Evolutionary conservation across 2,329 filamentous ascomycete species (phyloP).

Genomic region (Juglanconis juglandina): DNA sequence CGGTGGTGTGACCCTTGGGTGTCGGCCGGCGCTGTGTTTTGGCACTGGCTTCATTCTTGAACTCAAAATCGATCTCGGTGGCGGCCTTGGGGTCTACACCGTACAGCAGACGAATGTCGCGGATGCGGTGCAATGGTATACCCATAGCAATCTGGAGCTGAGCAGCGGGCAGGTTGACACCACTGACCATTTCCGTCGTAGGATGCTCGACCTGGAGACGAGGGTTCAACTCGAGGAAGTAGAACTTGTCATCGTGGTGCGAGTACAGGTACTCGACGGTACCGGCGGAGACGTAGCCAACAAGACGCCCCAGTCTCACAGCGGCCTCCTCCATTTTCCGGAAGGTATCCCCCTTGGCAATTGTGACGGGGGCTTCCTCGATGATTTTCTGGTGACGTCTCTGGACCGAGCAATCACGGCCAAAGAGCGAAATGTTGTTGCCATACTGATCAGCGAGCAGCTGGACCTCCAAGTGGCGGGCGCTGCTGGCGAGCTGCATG

Average conservation of each 20-base stretch:
- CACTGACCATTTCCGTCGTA: slow-evolving; percentile 98
- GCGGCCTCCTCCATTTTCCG: slow-evolving; percentile 95
- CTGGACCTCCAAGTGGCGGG: slow-evolving; percentile 95
- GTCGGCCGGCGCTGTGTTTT: slow-evolving; percentile 84
- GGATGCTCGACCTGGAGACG: slow-evolving; percentile 99
- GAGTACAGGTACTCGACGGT: slow-evolving; percentile 99
- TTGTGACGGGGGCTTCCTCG: slow-evolving; percentile 95
- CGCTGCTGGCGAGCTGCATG: slow-evolving; percentile 98
- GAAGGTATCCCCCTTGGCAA: slow-evolving; percentile 86
- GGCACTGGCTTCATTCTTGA: slow-evolving; percentile 78
- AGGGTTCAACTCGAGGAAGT: slow-evolving; percentile 97
- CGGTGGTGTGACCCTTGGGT: slow-evolving; percentile 95
- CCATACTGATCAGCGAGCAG: slow-evolving; percentile 97
- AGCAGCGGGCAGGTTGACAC: slow-evolving; percentile 93
- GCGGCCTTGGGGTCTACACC: slow-evolving; percentile 86
- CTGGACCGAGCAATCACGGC: slow-evolving; percentile 97
- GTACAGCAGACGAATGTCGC: slow-evolving; percentile 93
- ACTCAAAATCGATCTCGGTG: slow-evolving; percentile 93
- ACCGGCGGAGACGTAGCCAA: slow-evolving; percentile 97
- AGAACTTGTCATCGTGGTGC: slow-evolving; percentile 96
- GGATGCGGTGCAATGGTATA: slow-evolving; percentile 89
- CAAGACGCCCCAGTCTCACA: slow-evolving; percentile 86
- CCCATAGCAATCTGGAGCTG: slow-evolving; percentile 99
- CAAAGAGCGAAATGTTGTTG: slow-evolving; percentile 98
- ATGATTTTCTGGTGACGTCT: slow-evolving; percentile 99